Evolutionary conservation across 768 basidiomycete genomes (phyloP).

Genomic region (Russula griseocarnosa): DNA sequence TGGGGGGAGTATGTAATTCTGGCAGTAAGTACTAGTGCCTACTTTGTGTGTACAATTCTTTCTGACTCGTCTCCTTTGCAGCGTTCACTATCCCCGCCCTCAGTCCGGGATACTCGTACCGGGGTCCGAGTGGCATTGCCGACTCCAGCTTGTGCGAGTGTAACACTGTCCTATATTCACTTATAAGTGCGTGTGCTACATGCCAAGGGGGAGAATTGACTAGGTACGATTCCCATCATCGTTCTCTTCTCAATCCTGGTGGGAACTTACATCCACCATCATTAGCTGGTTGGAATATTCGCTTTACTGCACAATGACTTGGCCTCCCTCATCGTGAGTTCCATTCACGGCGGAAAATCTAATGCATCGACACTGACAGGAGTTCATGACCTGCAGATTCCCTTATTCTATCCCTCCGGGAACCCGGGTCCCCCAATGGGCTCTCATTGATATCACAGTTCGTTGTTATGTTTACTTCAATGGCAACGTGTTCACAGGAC

Average conservation of each 20-base stretch:
- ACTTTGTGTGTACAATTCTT: not conserved
- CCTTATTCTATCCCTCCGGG: constrained; percentile 10
- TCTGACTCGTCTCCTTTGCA: not conserved
- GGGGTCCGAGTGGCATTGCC: not conserved
- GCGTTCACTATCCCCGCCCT: constrained; percentile 11
- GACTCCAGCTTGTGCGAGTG: constrained; percentile 15
- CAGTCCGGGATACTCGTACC: not conserved
- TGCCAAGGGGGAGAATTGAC: constrained; percentile 1
- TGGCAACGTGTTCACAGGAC: not conserved
- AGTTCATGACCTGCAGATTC: not conserved
- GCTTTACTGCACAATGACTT: not conserved
- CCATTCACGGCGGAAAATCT: no score
- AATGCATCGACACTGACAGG: not conserved
- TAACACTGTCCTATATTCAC: constrained; percentile 11
- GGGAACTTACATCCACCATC: not conserved
- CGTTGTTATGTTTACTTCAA: not conserved
- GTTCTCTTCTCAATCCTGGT: no score
- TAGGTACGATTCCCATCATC: not conserved
- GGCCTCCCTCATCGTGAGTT: constrained; percentile 13
- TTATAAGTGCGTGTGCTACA: constrained; percentile 22
- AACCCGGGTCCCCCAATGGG: constrained; percentile 13
- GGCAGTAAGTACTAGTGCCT: constrained; percentile 10
- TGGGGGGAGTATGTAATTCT: constrained; percentile 11
- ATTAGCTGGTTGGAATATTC: constrained; percentile 8
- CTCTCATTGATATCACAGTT: constrained; percentile 13